These are phyloP conservation scores for Pseudogymnoascus sp. DNA, from an alignment of 2,329 filamentous ascomycete genomes.

Conservation along the genomic window DNA sequence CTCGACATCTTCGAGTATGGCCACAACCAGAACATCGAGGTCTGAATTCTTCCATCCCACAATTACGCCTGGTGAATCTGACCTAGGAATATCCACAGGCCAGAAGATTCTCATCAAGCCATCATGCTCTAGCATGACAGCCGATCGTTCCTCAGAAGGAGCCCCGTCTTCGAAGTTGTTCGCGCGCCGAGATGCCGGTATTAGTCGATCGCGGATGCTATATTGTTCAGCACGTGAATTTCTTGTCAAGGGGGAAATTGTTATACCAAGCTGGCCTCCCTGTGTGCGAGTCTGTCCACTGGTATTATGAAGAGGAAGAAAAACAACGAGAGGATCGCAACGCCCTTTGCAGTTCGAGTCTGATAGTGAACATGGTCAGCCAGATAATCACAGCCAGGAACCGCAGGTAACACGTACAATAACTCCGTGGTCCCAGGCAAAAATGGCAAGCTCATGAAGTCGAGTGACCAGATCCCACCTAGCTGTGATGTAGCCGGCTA, in stretches of 20 bases:
- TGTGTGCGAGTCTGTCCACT: conserved; percentile 71
- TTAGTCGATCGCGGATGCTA: conserved; percentile 76
- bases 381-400: background rate
- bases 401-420: conserved; percentile 54
- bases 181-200: conserved; percentile 83
- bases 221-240: conserved; percentile 20
- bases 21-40: conserved; percentile 82
- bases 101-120: conserved; percentile 97
- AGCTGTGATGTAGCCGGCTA: conserved; percentile 98
- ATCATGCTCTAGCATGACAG: conserved; percentile 66
- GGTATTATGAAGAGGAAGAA: conserved; percentile 82
- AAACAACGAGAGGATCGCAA: conserved; percentile 71
- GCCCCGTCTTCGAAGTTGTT: conserved; percentile 87
- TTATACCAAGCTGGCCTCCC: conserved; percentile 72
- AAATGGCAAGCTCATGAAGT: conserved; percentile 92
- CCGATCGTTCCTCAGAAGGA: conserved; percentile 62
- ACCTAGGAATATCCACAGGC: conserved; percentile 76
- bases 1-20: conserved; percentile 84
- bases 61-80: conserved; percentile 71
- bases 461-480: conserved; percentile 97
- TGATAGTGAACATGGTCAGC: conserved; percentile 32
- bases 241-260: conserved; percentile 17
- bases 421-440: conserved; percentile 98
- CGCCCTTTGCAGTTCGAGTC: conserved; percentile 81
- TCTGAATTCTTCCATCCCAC: conserved; percentile 95